These are phyloP conservation scores for Solioccasus polychromus DNA, from an alignment of 768 basidiomycete species.

Conservation along the genomic window DNA sequence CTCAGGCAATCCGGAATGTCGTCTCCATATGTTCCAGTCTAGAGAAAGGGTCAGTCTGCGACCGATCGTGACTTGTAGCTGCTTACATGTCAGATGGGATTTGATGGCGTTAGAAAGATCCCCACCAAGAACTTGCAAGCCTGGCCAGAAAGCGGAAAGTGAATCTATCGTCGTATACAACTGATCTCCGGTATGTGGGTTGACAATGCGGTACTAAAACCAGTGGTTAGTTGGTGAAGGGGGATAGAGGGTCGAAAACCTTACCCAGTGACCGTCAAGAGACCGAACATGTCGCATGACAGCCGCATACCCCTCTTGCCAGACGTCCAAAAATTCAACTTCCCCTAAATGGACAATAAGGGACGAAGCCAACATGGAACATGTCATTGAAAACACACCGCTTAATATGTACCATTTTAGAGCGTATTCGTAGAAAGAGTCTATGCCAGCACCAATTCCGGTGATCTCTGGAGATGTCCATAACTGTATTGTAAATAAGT, in stretches of 20 bases:
- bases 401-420: constrained; percentile 90
- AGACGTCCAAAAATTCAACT: constrained; percentile 76
- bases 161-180: constrained; percentile 86
- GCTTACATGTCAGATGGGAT: constrained; percentile 82
- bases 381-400: constrained; percentile 39
- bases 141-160: constrained; percentile 96
- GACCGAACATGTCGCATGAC: constrained; percentile 84
- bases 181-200: constrained; percentile 73
- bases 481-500: constrained; percentile 31
- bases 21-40: constrained; percentile 95
- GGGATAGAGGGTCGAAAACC: constrained; percentile 1
- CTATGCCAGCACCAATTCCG: constrained; percentile 90
- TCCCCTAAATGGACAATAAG: constrained; percentile 49
- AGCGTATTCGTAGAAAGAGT: constrained; percentile 94
- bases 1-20: constrained; percentile 87
- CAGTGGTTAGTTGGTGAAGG: neutral
- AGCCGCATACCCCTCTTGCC: constrained; percentile 78
- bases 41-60: constrained; percentile 2
- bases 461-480: constrained; percentile 79
- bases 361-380: neutral
- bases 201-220: constrained; percentile 77
- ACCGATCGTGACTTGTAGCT: neutral
- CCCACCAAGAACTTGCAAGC: constrained; percentile 82
- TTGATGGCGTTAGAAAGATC: constrained; percentile 90
- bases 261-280: constrained; percentile 85